phyloP scores from a whole-genome alignment of 495 filamentous ascomycete genomes.

The Cercophora samala region DNA sequence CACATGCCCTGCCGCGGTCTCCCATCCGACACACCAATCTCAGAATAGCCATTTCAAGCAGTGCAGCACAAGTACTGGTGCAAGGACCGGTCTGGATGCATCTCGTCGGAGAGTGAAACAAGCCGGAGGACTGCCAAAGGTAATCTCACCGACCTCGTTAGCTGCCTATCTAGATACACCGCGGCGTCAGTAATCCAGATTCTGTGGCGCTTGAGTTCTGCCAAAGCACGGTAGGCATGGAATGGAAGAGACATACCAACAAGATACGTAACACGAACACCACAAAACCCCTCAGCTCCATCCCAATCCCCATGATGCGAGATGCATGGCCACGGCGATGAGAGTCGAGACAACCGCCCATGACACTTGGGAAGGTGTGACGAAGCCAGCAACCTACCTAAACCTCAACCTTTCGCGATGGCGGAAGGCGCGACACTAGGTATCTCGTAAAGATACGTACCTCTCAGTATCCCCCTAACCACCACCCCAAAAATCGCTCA shows the following conservation, averaged over 20 bases:
- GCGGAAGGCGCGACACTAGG: too few species aligned
- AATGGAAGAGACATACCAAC: background rate
- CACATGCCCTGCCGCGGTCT: background rate
- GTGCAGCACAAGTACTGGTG: background rate
- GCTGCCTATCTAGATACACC: background rate
- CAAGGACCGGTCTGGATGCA: background rate
- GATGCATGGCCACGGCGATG: background rate
- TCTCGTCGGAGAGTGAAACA: background rate
- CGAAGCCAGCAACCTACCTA: background rate
- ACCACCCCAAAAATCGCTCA: background rate
- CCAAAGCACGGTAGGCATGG: background rate
- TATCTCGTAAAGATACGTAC: too few species aligned
- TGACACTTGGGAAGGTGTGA: background rate
- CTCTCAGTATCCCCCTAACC: background rate
- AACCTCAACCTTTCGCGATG: background rate
- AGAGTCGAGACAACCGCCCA: background rate
- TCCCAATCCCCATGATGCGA: background rate
- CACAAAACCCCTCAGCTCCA: background rate
- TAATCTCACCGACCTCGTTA: background rate
- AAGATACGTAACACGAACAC: background rate
- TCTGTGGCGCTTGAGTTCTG: background rate
- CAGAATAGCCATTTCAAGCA: background rate
- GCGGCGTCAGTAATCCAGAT: background rate
- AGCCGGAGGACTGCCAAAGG: background rate
- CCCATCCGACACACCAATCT: background rate